Evolutionary conservation across 345 rosid genomes (phyloP).

Genomic region (Acer campestre): DNA sequence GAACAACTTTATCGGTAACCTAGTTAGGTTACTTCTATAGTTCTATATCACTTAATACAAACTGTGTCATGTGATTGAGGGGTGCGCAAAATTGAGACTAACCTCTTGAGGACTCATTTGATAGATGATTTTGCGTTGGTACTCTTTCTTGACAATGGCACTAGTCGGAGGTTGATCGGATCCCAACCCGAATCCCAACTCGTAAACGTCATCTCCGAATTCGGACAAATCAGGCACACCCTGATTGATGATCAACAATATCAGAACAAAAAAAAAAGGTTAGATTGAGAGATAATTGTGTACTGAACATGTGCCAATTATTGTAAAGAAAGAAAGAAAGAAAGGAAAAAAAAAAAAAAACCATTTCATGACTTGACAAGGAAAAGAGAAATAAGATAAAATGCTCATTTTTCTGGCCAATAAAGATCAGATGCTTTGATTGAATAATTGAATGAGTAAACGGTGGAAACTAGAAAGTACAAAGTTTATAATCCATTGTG

Average conservation of each 20-base stretch:
- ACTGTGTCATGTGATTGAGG: too few species aligned
- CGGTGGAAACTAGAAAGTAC: not conserved
- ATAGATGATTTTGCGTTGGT: constrained; percentile 58
- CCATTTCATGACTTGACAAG: constrained; percentile 8
- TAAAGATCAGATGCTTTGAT: not conserved
- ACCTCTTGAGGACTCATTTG: constrained; percentile 81
- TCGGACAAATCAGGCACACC: constrained; percentile 78
- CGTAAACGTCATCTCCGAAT: constrained; percentile 73
- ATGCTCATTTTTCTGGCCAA: not conserved
- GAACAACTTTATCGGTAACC: too few species aligned
- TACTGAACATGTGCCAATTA: not conserved
- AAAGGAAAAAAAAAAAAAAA: too few species aligned
- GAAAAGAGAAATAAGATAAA: not conserved
- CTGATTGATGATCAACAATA: constrained; percentile 30
- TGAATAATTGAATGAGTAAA: constrained; percentile 21
- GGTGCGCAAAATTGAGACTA: not conserved
- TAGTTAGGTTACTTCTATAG: too few species aligned
- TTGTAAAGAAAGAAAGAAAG: constrained; percentile 5
- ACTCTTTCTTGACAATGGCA: constrained; percentile 57
- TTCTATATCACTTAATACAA: too few species aligned
- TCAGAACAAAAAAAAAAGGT: not conserved
- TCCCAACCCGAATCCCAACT: constrained; percentile 72
- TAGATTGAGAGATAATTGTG: not conserved
- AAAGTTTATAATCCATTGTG: not conserved
- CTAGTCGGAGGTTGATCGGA: constrained; percentile 72